These are phyloP conservation scores for Adansonia madagascariensis DNA, from an alignment of 441 rosid genomes.

Conservation along the genomic window DNA sequence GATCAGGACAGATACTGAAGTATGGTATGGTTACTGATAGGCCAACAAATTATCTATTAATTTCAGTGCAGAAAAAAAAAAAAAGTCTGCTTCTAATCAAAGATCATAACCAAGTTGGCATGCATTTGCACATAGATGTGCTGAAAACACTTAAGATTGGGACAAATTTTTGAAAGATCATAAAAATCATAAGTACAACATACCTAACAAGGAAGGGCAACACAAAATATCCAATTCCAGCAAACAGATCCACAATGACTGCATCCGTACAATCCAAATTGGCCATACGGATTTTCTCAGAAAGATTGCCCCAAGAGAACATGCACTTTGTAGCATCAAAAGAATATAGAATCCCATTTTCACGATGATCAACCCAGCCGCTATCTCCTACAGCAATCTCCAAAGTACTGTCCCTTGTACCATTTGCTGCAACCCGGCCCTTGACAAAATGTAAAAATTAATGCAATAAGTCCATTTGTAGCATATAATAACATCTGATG, in stretches of 20 bases:
- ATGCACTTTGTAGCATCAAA: constrained; percentile 93
- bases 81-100: constrained; percentile 3
- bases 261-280: constrained; percentile 61
- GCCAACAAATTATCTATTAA: not conserved
- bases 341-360: constrained; percentile 83
- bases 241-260: constrained; percentile 80
- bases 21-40: not conserved
- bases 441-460: constrained; percentile 36
- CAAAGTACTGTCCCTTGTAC: constrained; percentile 82
- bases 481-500: not conserved
- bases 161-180: constrained; percentile 13
- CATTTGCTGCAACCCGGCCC: constrained; percentile 84
- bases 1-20: not conserved
- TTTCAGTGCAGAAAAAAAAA: constrained; percentile 3
- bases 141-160: not conserved
- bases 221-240: constrained; percentile 92
- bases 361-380: constrained; percentile 91
- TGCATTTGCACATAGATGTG: not conserved
- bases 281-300: constrained; percentile 95
- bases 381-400: constrained; percentile 81
- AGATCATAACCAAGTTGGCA: constrained; percentile 7
- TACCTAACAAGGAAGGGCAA: constrained; percentile 94
- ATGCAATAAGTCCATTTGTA: constrained; percentile 19
- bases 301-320: constrained; percentile 98
- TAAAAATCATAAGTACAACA: constrained; percentile 15